Evolutionary conservation across 306 rosid genomes (phyloP).

Genomic region (Abrus precatorius): DNA sequence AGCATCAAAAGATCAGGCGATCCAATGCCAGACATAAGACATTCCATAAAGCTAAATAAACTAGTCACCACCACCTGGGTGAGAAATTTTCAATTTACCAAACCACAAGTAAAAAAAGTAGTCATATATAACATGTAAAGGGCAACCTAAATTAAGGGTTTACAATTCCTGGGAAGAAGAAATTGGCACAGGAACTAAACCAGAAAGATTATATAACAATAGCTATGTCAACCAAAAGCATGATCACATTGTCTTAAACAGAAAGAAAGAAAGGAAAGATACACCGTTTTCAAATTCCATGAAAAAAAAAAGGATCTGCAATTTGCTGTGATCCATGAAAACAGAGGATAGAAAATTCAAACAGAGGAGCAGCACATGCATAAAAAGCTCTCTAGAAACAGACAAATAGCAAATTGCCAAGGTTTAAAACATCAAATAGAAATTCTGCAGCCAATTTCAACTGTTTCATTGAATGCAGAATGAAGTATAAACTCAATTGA

Average conservation of each 20-base stretch:
- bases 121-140: neutral
- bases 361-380: constrained; percentile 18
- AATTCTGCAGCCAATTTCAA: constrained; percentile 58
- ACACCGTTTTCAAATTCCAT: constrained; percentile 31
- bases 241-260: constrained; percentile 9
- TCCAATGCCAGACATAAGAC: constrained; percentile 14
- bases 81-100: constrained; percentile 16
- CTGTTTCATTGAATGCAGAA: constrained; percentile 63
- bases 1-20: constrained; percentile 5
- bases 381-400: neutral
- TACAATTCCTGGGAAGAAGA: neutral
- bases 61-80: constrained; percentile 22
- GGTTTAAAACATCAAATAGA: constrained; percentile 17
- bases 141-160: constrained; percentile 19
- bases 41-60: constrained; percentile 23
- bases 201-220: constrained; percentile 13
- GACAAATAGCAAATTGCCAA: constrained; percentile 14
- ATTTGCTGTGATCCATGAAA: constrained; percentile 44
- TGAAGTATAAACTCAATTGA: constrained; percentile 50
- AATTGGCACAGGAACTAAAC: constrained; percentile 35
- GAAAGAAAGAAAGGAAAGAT: neutral
- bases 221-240: constrained; percentile 25
- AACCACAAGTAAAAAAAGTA: constrained; percentile 19
- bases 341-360: constrained; percentile 31
- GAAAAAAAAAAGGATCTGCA: constrained; percentile 54